Percentiles rank a stretch among this genome's conserved stretches.
phyloP scores from a whole-genome alignment of 805 yeast genomes.

The Wickerhamomyces hampshirensis region DNA sequence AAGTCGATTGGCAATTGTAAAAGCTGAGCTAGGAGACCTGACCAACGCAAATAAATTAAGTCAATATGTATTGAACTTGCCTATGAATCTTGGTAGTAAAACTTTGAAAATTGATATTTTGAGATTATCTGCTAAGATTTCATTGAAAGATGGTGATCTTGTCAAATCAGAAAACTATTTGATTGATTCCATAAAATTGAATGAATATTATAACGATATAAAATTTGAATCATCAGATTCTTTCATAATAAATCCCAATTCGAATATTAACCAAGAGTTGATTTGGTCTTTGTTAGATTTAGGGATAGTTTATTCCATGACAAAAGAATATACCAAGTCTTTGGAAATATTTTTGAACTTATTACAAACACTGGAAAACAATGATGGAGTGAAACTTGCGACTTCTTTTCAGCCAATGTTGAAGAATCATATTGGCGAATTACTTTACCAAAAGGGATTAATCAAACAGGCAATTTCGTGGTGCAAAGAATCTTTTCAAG shows the following conservation, averaged over 20 bases:
- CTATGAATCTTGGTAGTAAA: conserved; percentile 24
- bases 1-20: conserved; percentile 33
- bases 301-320: conserved; percentile 20
- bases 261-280: conserved; percentile 19
- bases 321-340: conserved; percentile 18
- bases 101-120: conserved; percentile 25
- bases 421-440: conserved; percentile 38
- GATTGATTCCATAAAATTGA: conserved; percentile 25
- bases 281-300: conserved; percentile 22
- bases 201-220: conserved; percentile 18
- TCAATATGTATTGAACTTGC: conserved; percentile 27
- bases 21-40: conserved; percentile 23
- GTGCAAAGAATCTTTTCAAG: conserved; percentile 34
- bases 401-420: conserved; percentile 27
- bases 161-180: conserved; percentile 26
- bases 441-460: conserved; percentile 33
- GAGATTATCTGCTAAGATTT: conserved; percentile 33
- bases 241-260: conserved; percentile 7
- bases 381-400: conserved; percentile 1
- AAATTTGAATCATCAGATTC: conserved; percentile 17
- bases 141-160: conserved; percentile 17
- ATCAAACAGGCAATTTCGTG: conserved; percentile 33
- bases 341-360: conserved; percentile 32
- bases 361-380: conserved; percentile 13
- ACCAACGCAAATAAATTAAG: conserved; percentile 25